Evolutionary conservation across 805 yeast species (phyloP).

Genomic region (Jamesozyma jinghongensis): DNA sequence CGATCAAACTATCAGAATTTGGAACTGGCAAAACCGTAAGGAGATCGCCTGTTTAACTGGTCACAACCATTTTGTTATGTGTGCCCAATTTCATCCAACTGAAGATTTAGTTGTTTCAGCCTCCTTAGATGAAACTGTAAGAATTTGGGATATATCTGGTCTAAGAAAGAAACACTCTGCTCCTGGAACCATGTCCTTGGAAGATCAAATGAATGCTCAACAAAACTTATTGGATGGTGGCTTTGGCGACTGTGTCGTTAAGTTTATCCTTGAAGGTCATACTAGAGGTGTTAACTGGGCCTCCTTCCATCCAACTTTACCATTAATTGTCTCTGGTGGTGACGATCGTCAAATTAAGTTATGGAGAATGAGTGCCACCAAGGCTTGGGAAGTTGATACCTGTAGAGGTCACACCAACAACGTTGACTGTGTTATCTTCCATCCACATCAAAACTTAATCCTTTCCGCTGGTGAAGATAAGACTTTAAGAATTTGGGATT

Average conservation of each 20-base stretch:
- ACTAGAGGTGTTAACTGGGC: conserved; percentile 99
- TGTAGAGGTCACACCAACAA: conserved; percentile 96
- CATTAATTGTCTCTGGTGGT: conserved; percentile 89
- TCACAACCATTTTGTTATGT: conserved; percentile 96
- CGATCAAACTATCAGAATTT: conserved; percentile 95
- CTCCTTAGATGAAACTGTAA: conserved; percentile 94
- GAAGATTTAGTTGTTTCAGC: conserved; percentile 94
- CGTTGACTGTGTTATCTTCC: conserved; percentile 82
- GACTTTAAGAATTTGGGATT: conserved; percentile 94
- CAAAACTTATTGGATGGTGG: conserved; percentile 81
- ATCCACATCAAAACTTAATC: conserved; percentile 86
- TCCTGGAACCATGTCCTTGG: conserved; percentile 41
- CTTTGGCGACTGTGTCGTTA: conserved; percentile 92
- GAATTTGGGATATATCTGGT: conserved; percentile 98
- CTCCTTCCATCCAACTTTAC: conserved; percentile 92
- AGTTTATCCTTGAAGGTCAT: conserved; percentile 94
- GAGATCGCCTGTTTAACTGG: conserved; percentile 97
- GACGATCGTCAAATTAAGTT: conserved; percentile 92
- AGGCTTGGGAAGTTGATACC: conserved; percentile 99
- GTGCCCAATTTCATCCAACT: conserved; percentile 93
- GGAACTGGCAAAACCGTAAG: conserved; percentile 99
- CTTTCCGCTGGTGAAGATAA: conserved; percentile 93
- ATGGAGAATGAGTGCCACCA: conserved; percentile 96
- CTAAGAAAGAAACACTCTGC: conserved; percentile 93
- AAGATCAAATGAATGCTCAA: conserved; percentile 38